A percentile compares a stretch with the other conserved stretches of the same genome.
These are phyloP conservation scores for Hypoxylon fuscum DNA, from an alignment of 495 filamentous ascomycete genomes.

Conservation along the genomic window DNA sequence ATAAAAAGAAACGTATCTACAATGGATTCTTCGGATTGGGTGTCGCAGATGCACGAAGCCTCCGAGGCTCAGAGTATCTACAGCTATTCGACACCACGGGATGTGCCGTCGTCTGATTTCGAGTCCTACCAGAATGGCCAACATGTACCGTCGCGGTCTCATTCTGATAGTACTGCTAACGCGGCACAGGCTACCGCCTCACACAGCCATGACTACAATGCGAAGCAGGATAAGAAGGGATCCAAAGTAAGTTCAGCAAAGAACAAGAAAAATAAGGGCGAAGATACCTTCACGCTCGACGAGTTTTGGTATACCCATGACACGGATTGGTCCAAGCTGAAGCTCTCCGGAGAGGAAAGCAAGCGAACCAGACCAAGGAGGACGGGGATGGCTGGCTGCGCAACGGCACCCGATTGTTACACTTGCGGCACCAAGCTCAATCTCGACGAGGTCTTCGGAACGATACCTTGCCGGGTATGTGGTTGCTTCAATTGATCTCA, in stretches of 20 bases:
- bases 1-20: no score
- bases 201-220: not conserved
- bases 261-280: not conserved
- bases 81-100: no score
- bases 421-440: conserved; percentile 13
- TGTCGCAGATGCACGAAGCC: no score
- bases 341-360: not conserved
- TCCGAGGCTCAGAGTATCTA: no score
- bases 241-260: not conserved
- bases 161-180: not conserved
- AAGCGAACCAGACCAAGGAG: not conserved
- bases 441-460: not conserved
- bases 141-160: no score
- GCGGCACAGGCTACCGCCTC: not conserved
- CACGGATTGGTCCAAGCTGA: conserved; percentile 15
- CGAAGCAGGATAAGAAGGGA: not conserved
- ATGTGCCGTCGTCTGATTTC: no score
- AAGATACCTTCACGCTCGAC: conserved; percentile 5
- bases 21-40: no score
- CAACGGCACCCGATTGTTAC: conserved; percentile 25
- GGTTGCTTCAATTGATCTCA: conserved; percentile 18
- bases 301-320: conserved; percentile 19
- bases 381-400: not conserved
- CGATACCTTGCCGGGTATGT: conserved; percentile 9
- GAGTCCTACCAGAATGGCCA: no score